Evolutionary conservation across 805 yeast genomes (phyloP).

Genomic region (Diddensiella caesifluorescens): DNA sequence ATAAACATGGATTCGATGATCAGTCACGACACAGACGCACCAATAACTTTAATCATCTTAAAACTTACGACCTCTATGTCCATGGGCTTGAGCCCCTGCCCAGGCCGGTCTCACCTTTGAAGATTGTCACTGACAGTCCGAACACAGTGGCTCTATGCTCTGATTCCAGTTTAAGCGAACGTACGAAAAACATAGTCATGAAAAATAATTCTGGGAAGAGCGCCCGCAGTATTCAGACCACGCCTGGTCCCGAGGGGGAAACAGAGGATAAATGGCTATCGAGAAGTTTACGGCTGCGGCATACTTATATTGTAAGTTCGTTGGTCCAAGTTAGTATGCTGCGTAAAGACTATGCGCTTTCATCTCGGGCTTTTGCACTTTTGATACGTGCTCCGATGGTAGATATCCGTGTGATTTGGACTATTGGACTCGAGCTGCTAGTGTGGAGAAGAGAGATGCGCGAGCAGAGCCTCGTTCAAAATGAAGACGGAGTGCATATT

Average conservation of each 20-base stretch:
- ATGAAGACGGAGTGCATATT: background rate
- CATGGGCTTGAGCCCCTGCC: constrained; percentile 19
- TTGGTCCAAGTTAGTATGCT: constrained; percentile 17
- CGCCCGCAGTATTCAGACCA: constrained; percentile 1
- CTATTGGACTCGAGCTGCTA: constrained; percentile 22
- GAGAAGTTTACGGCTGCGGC: constrained; percentile 11
- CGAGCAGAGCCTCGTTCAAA: background rate
- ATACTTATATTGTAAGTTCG: constrained; percentile 13
- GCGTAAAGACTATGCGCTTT: constrained; percentile 14
- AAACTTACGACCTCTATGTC: constrained; percentile 1
- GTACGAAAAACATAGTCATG: constrained; percentile 3
- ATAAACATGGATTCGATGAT: too few species aligned
- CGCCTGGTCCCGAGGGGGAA: background rate
- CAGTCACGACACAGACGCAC: too few species aligned
- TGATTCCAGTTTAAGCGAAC: constrained; percentile 5
- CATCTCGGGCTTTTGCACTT: constrained; percentile 19
- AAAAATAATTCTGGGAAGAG: constrained; percentile 10
- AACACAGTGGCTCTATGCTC: constrained; percentile 2
- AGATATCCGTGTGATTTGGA: constrained; percentile 20
- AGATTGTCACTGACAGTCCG: constrained; percentile 13
- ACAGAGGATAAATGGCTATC: constrained; percentile 9
- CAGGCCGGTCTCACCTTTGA: constrained; percentile 13
- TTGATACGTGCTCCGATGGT: constrained; percentile 15
- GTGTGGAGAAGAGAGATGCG: constrained; percentile 18
- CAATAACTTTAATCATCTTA: background rate